Evolutionary conservation across 352 stramenopile genomes (phyloP).

Genomic region (Globisporangium nunn): DNA sequence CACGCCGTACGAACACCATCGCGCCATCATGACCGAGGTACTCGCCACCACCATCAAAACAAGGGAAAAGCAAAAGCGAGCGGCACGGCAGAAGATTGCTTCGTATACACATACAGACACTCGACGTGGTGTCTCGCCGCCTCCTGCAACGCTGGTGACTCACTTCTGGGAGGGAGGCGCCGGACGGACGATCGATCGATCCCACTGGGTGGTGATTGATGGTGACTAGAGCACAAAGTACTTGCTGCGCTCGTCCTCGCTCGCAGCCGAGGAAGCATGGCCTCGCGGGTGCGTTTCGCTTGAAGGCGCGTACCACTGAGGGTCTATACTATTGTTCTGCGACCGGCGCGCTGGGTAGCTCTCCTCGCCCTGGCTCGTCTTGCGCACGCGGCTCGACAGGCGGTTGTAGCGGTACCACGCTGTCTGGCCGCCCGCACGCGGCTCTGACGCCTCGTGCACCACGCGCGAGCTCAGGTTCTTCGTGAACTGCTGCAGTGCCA

Average conservation of each 20-base stretch:
- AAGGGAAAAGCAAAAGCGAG: not conserved
- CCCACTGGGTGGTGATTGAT: conserved; percentile 7
- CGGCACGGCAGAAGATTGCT: not conserved
- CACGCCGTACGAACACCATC: too few relatives aligned
- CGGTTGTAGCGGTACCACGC: conserved; percentile 80
- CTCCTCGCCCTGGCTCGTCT: conserved; percentile 50
- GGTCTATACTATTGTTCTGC: conserved; percentile 53
- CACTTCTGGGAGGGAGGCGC: too few relatives aligned
- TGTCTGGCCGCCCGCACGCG: conserved; percentile 30
- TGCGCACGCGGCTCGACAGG: conserved; percentile 53
- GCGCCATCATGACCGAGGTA: too few relatives aligned
- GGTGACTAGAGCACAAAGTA: conserved; percentile 71
- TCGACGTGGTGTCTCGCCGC: not conserved
- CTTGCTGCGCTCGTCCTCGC: conserved; percentile 72
- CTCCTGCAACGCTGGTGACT: not conserved
- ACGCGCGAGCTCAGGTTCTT: conserved; percentile 74
- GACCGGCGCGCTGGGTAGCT: conserved; percentile 40
- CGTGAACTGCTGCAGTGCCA: conserved; percentile 81
- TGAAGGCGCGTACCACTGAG: conserved; percentile 29
- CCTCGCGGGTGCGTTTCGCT: conserved; percentile 21
- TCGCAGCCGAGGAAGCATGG: conserved; percentile 31
- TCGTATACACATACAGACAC: not conserved
- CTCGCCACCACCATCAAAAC: not conserved
- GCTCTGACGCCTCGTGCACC: conserved; percentile 45
- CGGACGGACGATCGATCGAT: not conserved